These are phyloP conservation scores for Aspergillus campestris DNA, from an alignment of 495 filamentous ascomycete species.

Conservation along the genomic window DNA sequence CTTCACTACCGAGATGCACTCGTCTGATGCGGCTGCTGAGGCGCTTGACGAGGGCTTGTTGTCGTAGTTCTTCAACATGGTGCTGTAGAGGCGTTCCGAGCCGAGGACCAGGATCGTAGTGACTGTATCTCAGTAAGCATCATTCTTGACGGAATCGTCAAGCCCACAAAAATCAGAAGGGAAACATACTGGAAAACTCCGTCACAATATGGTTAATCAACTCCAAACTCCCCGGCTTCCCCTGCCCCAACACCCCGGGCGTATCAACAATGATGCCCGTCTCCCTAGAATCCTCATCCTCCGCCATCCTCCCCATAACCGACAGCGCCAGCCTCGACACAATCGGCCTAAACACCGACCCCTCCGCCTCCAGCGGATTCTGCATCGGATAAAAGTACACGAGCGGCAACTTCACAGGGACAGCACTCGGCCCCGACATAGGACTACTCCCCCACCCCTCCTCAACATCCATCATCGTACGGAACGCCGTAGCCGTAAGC, in stretches of 20 bases:
- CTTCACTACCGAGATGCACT: constrained; percentile 63
- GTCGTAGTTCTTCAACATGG: constrained; percentile 66
- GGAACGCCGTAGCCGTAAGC: constrained; percentile 73
- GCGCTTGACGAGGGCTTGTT: constrained; percentile 49
- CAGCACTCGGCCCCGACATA: constrained; percentile 76
- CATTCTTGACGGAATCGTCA: constrained; percentile 2
- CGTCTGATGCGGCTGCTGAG: constrained; percentile 38
- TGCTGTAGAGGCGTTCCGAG: constrained; percentile 70
- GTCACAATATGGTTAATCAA: constrained; percentile 73
- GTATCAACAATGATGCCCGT: constrained; percentile 85
- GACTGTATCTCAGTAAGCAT: constrained; percentile 29
- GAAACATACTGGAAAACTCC: constrained; percentile 66
- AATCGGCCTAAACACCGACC: constrained; percentile 61
- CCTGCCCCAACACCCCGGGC: constrained; percentile 55
- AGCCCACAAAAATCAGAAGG: neutral
- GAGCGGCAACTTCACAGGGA: constrained; percentile 85
- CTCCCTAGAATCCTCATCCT: constrained; percentile 59
- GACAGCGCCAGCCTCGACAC: constrained; percentile 71
- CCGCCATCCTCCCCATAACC: constrained; percentile 67
- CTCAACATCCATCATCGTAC: constrained; percentile 78
- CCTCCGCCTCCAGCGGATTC: constrained; percentile 62
- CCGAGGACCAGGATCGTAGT: constrained; percentile 78
- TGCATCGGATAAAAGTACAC: constrained; percentile 83
- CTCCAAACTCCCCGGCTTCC: constrained; percentile 57
- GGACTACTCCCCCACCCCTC: constrained; percentile 89